Percentiles rank a stretch among this genome's conserved stretches.
phyloP scores from a whole-genome alignment of 169 alveolate species.

The Cyclospora cayetanensis region DNA sequence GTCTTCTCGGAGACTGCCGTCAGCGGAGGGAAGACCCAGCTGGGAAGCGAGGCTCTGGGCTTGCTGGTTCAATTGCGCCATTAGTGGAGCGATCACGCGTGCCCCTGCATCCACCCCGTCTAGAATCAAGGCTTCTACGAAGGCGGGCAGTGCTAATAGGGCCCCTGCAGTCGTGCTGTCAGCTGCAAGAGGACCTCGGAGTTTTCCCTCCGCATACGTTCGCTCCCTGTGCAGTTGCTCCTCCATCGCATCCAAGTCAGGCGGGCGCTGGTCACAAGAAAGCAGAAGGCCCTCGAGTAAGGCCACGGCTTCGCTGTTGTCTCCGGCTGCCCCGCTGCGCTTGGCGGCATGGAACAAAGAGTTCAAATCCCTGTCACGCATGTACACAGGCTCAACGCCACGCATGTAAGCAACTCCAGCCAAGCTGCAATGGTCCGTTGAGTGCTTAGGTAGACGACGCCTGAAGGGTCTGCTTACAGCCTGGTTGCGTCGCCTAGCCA shows the following conservation, averaged over 20 bases:
- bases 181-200: conserved; percentile 1
- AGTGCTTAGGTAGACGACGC: neutral
- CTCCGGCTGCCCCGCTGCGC: conserved; percentile 41
- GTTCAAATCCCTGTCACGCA: neutral
- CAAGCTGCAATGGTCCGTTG: neutral
- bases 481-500: conserved; percentile 20
- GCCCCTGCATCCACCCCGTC: conserved; percentile 11
- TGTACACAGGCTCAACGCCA: neutral
- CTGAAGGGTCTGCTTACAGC: neutral
- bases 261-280: neutral
- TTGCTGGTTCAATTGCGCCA: conserved; percentile 43
- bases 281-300: neutral
- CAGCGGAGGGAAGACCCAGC: neutral
- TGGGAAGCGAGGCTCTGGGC: neutral
- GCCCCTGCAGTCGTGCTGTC: neutral
- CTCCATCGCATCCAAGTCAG: neutral
- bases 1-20: neutral
- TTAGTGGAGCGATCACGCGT: neutral
- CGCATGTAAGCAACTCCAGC: neutral
- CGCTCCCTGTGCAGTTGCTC: neutral
- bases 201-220: neutral
- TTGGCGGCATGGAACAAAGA: neutral
- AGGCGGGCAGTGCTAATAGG: neutral
- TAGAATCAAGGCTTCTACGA: neutral
- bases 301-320: neutral